Conservation (phyloP, 2,329 filamentous ascomycete genomes). For the Bipolaris oryzae region DNA sequence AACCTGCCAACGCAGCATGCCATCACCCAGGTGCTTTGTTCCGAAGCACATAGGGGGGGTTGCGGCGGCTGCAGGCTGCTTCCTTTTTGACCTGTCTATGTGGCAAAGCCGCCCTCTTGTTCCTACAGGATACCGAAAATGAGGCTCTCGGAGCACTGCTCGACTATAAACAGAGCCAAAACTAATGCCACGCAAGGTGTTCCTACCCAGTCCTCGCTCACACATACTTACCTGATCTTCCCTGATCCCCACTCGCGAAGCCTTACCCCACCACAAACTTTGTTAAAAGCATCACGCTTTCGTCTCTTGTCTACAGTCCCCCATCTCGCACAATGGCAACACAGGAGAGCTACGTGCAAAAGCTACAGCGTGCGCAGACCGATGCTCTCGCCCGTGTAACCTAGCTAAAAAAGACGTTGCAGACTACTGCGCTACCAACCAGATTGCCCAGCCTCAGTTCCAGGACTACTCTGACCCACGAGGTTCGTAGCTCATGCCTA, state of each 20-base stretch:
- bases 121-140: constrained; percentile 30
- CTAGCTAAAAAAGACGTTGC: constrained; percentile 17
- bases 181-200: constrained; percentile 27
- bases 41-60: constrained; percentile 27
- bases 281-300: constrained; percentile 19
- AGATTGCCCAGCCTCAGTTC: constrained; percentile 45
- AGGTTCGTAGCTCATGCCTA: constrained; percentile 30
- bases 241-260: constrained; percentile 30
- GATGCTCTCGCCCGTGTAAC: background rate
- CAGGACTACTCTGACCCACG: constrained; percentile 47
- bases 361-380: constrained; percentile 40
- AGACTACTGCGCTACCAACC: constrained; percentile 44
- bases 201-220: constrained; percentile 30
- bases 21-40: constrained; percentile 31
- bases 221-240: constrained; percentile 28
- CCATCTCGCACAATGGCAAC: constrained; percentile 35
- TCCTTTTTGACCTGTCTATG: constrained; percentile 28
- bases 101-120: constrained; percentile 30
- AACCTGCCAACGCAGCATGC: constrained; percentile 41
- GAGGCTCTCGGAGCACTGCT: constrained; percentile 31
- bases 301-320: constrained; percentile 16
- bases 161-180: constrained; percentile 42
- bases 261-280: constrained; percentile 28
- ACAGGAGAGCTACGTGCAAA: constrained; percentile 40
- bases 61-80: constrained; percentile 29